A percentile compares a stretch with the other conserved stretches of the same genome.
Evolutionary conservation across 202 grass and related monocot species (phyloP).

Genomic region (Elaeis oleifera): DNA sequence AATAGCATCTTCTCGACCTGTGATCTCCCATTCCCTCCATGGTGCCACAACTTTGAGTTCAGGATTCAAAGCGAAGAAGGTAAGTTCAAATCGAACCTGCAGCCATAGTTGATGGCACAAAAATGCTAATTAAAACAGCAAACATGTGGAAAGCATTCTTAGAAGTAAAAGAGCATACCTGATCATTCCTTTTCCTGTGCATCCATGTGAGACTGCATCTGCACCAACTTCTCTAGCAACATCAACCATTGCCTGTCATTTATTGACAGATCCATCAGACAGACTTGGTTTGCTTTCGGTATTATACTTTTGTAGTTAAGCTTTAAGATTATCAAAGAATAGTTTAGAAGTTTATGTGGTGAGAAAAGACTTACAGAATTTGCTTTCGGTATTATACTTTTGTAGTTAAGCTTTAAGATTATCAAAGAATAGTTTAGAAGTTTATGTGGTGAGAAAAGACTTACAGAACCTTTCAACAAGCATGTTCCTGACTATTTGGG

Average conservation of each 20-base stretch:
- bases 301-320: too few species aligned
- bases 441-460: too few species aligned
- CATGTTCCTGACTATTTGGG: too few species aligned
- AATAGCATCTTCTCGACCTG: constrained; percentile 93
- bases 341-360: too few species aligned
- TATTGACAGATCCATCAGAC: background rate
- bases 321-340: too few species aligned
- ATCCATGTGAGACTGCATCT: constrained; percentile 92
- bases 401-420: too few species aligned
- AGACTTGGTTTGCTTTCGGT: background rate
- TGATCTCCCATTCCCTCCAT: constrained; percentile 98
- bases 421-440: too few species aligned
- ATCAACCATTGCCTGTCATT: constrained; percentile 91
- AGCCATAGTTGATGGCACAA: background rate
- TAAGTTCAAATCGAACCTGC: constrained; percentile 95
- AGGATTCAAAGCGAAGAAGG: constrained; percentile 90
- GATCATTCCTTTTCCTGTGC: constrained; percentile 98
- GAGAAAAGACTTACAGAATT: too few species aligned
- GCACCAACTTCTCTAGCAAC: constrained; percentile 94
- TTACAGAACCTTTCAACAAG: too few species aligned
- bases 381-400: too few species aligned
- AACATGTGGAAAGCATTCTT: constrained; percentile 15
- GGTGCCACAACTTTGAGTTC: constrained; percentile 92
- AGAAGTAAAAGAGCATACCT: constrained; percentile 40
- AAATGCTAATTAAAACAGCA: constrained; percentile 7